phyloP scores from a whole-genome alignment of 1,284 basidiomycete genomes.

The Inonotus hispidus region DNA sequence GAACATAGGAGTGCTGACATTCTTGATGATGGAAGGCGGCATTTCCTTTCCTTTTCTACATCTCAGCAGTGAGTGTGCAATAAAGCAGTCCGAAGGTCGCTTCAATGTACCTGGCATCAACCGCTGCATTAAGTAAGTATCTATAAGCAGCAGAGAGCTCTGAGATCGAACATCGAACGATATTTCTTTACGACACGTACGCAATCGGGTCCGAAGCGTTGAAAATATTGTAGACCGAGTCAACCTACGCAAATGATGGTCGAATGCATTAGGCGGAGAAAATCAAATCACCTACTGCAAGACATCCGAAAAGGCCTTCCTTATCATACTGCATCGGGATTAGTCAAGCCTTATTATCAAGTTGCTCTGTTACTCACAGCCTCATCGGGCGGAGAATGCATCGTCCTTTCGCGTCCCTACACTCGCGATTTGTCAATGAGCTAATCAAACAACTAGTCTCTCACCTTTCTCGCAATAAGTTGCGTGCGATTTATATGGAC shows the following conservation, averaged over 20 bases:
- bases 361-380: constrained; percentile 29
- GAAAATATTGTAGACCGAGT: constrained; percentile 44
- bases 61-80: neutral
- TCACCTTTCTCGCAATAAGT: constrained; percentile 41
- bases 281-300: constrained; percentile 29
- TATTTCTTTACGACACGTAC: constrained; percentile 18
- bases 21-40: constrained; percentile 37
- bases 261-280: neutral
- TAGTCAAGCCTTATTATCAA: neutral
- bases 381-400: constrained; percentile 38
- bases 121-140: constrained; percentile 31
- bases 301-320: constrained; percentile 44
- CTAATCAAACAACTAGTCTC: neutral
- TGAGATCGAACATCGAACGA: neutral
- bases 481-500: constrained; percentile 46
- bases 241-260: constrained; percentile 23
- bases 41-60: constrained; percentile 30
- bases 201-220: constrained; percentile 45
- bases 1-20: constrained; percentile 34
- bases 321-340: constrained; percentile 31
- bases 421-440: neutral
- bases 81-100: neutral
- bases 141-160: constrained; percentile 16
- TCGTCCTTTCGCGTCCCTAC: constrained; percentile 38
- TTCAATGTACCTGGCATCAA: constrained; percentile 28